phyloP scores from a whole-genome alignment of 2,329 filamentous ascomycete species.

The Apiospora aurea region DNA sequence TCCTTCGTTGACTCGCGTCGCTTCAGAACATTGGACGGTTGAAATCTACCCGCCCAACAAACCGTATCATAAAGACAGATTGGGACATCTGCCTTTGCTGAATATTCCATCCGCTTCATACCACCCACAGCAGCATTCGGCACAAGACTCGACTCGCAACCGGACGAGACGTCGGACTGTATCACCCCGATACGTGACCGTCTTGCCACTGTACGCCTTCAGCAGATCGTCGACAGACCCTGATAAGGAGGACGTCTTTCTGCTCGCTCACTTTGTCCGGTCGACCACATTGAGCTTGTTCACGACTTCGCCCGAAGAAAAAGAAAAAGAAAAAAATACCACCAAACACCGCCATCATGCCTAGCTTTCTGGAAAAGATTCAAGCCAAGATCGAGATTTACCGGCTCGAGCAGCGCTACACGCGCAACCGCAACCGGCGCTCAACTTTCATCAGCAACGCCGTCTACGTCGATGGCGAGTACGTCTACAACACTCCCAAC shows the following conservation, averaged over 20 bases:
- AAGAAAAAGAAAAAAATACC: not conserved
- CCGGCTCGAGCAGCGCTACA: conserved; percentile 94
- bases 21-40: conserved; percentile 16
- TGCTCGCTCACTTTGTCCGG: not conserved
- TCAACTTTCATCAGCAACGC: conserved; percentile 89
- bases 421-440: conserved; percentile 83
- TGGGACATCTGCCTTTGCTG: conserved; percentile 4
- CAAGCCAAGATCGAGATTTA: conserved; percentile 85
- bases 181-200: conserved; percentile 7
- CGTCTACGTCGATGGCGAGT: conserved; percentile 94
- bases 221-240: not conserved
- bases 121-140: not conserved
- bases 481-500: conserved; percentile 77
- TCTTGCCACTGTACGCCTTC: not conserved
- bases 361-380: conserved; percentile 64
- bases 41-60: not conserved
- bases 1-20: conserved; percentile 16
- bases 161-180: conserved; percentile 19
- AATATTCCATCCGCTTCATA: not conserved
- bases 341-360: conserved; percentile 37
- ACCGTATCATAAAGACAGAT: not conserved
- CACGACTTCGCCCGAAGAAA: not conserved
- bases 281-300: not conserved
- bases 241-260: conserved; percentile 6
- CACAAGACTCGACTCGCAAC: conserved; percentile 14